These are phyloP conservation scores for Trametes gibbosa DNA, from an alignment of 768 basidiomycete species.

Conservation along the genomic window DNA sequence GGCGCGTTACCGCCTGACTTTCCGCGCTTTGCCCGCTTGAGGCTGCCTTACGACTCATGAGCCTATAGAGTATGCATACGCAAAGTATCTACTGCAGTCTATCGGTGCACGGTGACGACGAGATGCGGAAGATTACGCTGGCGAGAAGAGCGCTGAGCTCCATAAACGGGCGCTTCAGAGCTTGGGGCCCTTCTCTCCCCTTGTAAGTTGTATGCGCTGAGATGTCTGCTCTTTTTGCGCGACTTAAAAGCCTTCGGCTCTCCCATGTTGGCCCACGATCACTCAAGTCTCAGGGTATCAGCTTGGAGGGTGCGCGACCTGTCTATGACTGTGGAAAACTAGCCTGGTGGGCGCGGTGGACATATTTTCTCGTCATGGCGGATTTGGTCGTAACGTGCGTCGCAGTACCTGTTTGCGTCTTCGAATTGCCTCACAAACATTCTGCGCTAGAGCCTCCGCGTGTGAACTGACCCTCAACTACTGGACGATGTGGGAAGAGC, in stretches of 20 bases:
- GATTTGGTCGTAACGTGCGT: conserved; percentile 27
- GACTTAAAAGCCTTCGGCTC: background rate
- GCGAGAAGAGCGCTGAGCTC: too few species aligned
- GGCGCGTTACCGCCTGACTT: too few species aligned
- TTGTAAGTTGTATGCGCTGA: background rate
- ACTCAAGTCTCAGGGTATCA: conserved; percentile 8
- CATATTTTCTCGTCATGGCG: conserved; percentile 22
- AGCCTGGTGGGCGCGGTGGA: conserved; percentile 28
- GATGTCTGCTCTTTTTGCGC: background rate
- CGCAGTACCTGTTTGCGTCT: background rate
- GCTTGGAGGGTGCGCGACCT: conserved; percentile 13
- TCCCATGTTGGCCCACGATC: conserved; percentile 8
- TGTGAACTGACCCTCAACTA: conserved; percentile 25
- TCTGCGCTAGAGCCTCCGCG: conserved; percentile 12
- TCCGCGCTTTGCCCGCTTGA: too few species aligned
- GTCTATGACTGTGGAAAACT: conserved; percentile 24
- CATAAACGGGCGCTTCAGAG: too few species aligned
- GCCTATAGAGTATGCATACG: too few species aligned
- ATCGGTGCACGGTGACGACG: too few species aligned
- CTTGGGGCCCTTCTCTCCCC: too few species aligned
- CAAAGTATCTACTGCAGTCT: too few species aligned
- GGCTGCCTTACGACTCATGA: too few species aligned
- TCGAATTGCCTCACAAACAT: background rate
- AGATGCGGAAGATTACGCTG: too few species aligned
- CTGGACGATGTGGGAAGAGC: conserved; percentile 24